A percentile compares a stretch with the other conserved stretches of the same genome.
Conservation (phyloP, 768 basidiomycete species). For the Krasilnikovozyma curviuscula region DNA sequence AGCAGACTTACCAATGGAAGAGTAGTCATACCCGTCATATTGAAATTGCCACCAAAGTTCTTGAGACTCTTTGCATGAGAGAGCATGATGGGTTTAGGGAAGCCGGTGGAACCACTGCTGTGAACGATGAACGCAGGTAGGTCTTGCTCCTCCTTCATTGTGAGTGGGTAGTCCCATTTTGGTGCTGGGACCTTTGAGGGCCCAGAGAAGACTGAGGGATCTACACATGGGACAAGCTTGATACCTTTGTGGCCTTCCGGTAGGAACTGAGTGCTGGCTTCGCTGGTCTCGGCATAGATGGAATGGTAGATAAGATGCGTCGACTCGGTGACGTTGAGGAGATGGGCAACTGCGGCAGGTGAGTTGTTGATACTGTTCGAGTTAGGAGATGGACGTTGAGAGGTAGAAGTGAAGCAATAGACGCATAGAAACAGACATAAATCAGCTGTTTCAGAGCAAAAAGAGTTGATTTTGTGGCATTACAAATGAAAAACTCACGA, state of each 20-base stretch:
- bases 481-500: no score
- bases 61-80: conserved; percentile 28
- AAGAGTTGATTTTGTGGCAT: no score
- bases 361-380: conserved; percentile 30
- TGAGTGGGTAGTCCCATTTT: conserved; percentile 14
- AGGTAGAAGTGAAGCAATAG: no score
- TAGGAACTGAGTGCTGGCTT: conserved; percentile 24
- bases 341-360: conserved; percentile 32
- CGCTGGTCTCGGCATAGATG: conserved; percentile 26
- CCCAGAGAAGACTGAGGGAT: background rate
- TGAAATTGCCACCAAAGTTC: conserved; percentile 28
- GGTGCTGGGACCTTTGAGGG: background rate
- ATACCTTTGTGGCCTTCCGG: conserved; percentile 9
- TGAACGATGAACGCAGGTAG: conserved; percentile 31
- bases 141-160: conserved; percentile 25
- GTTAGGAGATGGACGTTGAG: background rate
- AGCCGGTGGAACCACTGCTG: conserved; percentile 33
- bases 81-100: conserved; percentile 25
- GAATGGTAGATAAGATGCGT: conserved; percentile 30
- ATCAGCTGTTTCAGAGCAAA: no score
- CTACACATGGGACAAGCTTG: background rate
- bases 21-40: conserved; percentile 30
- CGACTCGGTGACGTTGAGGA: conserved; percentile 29
- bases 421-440: no score
- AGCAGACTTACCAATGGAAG: conserved; percentile 33